Base-by-base conservation (phyloP, 2,329 filamentous ascomycete species). In the Trichoderma aggressivum region DNA sequence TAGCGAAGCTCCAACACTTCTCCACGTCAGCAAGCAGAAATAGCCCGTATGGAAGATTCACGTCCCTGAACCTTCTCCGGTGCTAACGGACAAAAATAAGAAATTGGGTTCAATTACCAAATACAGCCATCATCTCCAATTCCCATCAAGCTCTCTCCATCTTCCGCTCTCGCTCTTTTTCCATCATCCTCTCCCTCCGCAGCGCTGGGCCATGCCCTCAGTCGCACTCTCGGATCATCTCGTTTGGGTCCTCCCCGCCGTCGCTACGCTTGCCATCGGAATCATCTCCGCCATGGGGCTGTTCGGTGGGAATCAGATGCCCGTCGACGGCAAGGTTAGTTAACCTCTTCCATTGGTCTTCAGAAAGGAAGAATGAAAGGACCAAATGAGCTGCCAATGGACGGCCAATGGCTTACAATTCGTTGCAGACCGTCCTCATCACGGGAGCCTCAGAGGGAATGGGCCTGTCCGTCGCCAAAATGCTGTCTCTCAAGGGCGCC, bases 391-490 rank as follows among this genome's bases (percentile, higher is more conserved):
- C 1, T 2, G 39, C 2, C 39, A 43, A 43, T 43, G 39, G 39
- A 43, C n/a, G 47, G 47, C 18, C 53, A 39, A 58, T 36, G 34
- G 26, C 14, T 11, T 26, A 55, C 47, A 7, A 16, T 24, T 36
- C 14, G 11, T 67, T 28, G 12, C 63, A 97, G 94, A 97, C 94
- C 2, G 86, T 97, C 66, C 85, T 98, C 70, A 85, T 99, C 66
- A 99, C 96, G 0, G 96, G 96, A 60, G 94, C 91, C 36, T 98
- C 96, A 0, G 93, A 98, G 78, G 96, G 96, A 71, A 93, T 98
- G 91, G 96, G 96, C 72, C 89, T 90, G 75, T 89, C 89, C 65
- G 88, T 91, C 24, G 94, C 91, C 6, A 86, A 89, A 65, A 86
- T 94, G 75, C 88, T 99, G 58, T 88, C 95, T 3, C 84, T 87